phyloP scores from a whole-genome alignment of 257 asterid species.

The Parsonsia alboflavescens region DNA sequence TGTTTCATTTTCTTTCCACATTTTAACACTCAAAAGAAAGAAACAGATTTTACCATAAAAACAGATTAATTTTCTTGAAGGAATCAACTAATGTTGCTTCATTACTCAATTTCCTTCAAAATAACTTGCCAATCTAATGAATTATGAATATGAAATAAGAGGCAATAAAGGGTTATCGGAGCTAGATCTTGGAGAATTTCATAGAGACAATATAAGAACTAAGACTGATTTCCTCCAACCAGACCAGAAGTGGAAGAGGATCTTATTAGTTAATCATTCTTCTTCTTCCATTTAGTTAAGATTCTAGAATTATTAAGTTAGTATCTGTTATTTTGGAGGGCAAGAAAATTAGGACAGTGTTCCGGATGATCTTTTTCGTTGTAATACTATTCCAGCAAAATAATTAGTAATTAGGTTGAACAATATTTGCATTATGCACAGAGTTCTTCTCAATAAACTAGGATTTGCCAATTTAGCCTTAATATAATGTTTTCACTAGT shows the following conservation, averaged over 20 bases:
- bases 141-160: not conserved
- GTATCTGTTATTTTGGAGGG: not conserved
- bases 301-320: not conserved
- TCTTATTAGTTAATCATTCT: not conserved
- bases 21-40: no score
- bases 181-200: not conserved
- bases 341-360: not conserved
- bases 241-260: not conserved
- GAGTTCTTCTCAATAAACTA: not conserved
- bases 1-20: not conserved
- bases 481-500: not conserved
- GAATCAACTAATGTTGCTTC: no score
- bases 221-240: not conserved
- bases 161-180: no score
- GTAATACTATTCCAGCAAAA: not conserved
- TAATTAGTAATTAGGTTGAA: not conserved
- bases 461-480: not conserved
- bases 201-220: not conserved
- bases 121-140: no score
- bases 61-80: no score
- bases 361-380: not conserved
- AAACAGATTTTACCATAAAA: no score
- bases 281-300: not conserved
- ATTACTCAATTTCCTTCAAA: no score
- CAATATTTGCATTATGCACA: not conserved